Evolutionary conservation across 495 filamentous ascomycete species (phyloP), one percentile per base, ranked within the genome.

Genomic region (Polyplosphaeria fusca): DNA sequence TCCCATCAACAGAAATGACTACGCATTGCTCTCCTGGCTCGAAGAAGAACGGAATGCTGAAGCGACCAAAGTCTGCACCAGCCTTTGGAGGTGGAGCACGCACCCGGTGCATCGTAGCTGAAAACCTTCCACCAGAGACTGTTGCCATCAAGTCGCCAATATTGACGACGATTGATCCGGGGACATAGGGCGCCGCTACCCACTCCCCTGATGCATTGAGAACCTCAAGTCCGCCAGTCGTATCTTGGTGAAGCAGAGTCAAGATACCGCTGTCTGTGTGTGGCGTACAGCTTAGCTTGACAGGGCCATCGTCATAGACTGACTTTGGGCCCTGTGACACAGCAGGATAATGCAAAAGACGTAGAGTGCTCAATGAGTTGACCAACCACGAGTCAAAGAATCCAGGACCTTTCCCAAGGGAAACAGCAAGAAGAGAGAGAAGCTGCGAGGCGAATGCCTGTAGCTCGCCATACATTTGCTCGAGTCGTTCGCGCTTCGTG

Each of bases 21-120:
- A 73, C 42, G 67, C 74, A 76, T 18, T 64, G 49, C 38, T 70
- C 67, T 0, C 77, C 76, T 0, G 73, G 76, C 63, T 79, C 76
- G 54, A 77, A 78, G 61, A 78, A 78, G 58, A 77, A 79, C 0
- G 75, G 75, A 14, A 77, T 73, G 48, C 73, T 74, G 44, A 73
- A 74, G 27, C 74, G 58, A 0, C 73, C 73, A 23, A 70, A 59
- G 7, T 12, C 18, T 35, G 7, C 7, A 7, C 63, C 54, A 7
- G 32, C 3, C 22, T 26, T 41, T 7, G 11, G 50, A 25, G 16
- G 35, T 24, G 46, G 18, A 12, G 55, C 40, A 20, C 74, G 61
- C 2, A 79, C 77, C 11, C 76, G 73, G 63, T 79, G 76, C 60
- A 75, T 65, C 0, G 76, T 79, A 2, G 77, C 77, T 37, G 73